Evolutionary conservation across 371 early-diverging fungal genomes (phyloP).

Genomic region (Mortierella sp.): DNA sequence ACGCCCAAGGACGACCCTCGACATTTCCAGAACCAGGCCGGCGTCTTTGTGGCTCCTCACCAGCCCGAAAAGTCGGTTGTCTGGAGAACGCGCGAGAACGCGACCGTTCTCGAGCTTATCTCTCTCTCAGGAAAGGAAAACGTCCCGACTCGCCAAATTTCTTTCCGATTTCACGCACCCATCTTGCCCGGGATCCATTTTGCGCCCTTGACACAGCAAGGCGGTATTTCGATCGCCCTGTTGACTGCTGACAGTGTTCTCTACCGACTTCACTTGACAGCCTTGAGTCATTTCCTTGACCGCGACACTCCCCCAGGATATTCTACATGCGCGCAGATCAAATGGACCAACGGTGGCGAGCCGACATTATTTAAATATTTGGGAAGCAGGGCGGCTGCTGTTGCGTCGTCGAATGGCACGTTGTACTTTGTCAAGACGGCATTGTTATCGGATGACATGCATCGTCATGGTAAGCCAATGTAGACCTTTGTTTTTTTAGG

Average conservation of each 20-base stretch:
- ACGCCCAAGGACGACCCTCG: neutral
- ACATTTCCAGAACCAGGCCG: constrained; percentile 35
- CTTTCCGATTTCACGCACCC: constrained; percentile 51
- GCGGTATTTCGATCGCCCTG: constrained; percentile 40
- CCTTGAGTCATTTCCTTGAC: constrained; percentile 37
- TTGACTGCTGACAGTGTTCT: constrained; percentile 46
- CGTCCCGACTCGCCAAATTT: constrained; percentile 36
- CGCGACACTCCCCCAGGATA: constrained; percentile 30
- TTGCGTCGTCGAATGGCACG: constrained; percentile 22
- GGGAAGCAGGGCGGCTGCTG: constrained; percentile 41
- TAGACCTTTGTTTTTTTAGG: neutral
- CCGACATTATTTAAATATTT: constrained; percentile 40
- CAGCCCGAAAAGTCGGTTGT: constrained; percentile 49
- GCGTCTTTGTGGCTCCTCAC: constrained; percentile 45
- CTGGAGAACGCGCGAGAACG: constrained; percentile 52
- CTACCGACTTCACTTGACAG: constrained; percentile 38
- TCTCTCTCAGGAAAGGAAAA: constrained; percentile 52
- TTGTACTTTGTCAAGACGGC: constrained; percentile 36
- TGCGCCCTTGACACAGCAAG: constrained; percentile 28
- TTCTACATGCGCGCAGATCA: constrained; percentile 30
- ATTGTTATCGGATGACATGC: constrained; percentile 35
- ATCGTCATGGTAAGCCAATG: constrained; percentile 30
- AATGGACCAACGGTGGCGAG: constrained; percentile 22
- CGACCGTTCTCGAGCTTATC: constrained; percentile 39
- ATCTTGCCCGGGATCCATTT: constrained; percentile 49